Conservation (phyloP, 2,329 filamentous ascomycete species). For the Aspergillus niger region DNA sequence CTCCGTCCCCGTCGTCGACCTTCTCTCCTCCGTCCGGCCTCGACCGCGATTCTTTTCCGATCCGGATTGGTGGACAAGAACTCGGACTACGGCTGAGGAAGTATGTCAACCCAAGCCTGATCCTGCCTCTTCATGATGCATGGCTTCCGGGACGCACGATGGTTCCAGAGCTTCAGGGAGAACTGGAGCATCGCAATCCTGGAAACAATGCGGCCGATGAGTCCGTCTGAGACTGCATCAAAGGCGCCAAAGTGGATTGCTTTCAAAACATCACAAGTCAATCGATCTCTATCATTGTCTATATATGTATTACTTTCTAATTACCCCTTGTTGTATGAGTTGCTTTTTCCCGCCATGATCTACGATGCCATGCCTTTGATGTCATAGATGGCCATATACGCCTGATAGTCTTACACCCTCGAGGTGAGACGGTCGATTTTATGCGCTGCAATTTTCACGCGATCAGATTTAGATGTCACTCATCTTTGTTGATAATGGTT, state of each 20-base stretch:
- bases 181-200: conserved; percentile 20
- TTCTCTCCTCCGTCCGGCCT: conserved; percentile 46
- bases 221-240: background rate
- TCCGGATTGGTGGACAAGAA: conserved; percentile 44
- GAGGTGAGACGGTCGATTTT: background rate
- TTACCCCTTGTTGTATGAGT: background rate
- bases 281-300: background rate
- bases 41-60: conserved; percentile 46
- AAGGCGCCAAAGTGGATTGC: background rate
- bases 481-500: background rate
- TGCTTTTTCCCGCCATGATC: background rate
- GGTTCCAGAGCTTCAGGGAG: conserved; percentile 23
- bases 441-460: background rate
- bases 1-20: conserved; percentile 39
- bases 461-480: background rate
- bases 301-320: background rate
- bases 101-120: conserved; percentile 51
- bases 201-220: conserved; percentile 15
- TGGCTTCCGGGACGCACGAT: conserved; percentile 43
- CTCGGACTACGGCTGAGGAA: conserved; percentile 45
- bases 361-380: conserved; percentile 7
- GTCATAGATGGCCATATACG: background rate
- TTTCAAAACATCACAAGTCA: background rate
- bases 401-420: too few relatives aligned
- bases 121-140: conserved; percentile 45